A percentile compares a stretch with the other conserved stretches of the same genome.
These are phyloP conservation scores for Aspergillus panamensis DNA, from an alignment of 495 filamentous ascomycete species.

Conservation along the genomic window DNA sequence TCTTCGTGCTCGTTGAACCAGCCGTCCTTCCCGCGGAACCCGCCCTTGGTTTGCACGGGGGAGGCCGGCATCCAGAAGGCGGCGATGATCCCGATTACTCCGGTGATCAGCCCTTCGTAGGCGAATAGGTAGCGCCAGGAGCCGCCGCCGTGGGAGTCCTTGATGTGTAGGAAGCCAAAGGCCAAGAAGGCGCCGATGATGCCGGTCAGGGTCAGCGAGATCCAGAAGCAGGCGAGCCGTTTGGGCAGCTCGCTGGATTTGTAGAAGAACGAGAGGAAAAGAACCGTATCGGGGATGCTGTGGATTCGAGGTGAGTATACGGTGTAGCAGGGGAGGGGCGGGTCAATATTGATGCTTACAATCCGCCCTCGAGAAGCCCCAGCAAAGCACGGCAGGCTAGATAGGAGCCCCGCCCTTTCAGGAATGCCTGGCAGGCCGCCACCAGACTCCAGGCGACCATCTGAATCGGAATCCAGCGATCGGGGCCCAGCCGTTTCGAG, in stretches of 20 bases:
- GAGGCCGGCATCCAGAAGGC: conserved; percentile 63
- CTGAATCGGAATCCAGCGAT: conserved; percentile 72
- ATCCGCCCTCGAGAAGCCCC: conserved; percentile 46
- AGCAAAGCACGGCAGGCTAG: conserved; percentile 58
- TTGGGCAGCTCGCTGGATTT: conserved; percentile 60
- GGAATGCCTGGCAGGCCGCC: conserved; percentile 56
- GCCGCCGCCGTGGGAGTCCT: conserved; percentile 26
- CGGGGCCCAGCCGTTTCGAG: conserved; percentile 63
- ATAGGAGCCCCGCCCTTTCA: conserved; percentile 58
- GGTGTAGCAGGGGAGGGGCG: background rate
- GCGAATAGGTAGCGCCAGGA: conserved; percentile 41
- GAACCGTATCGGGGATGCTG: conserved; percentile 26
- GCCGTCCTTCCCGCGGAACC: conserved; percentile 62
- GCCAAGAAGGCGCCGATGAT: conserved; percentile 47
- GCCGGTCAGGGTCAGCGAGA: conserved; percentile 48
- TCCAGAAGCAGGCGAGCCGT: conserved; percentile 62
- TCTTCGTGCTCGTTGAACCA: conserved; percentile 62
- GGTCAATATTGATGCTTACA: background rate
- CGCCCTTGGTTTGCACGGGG: conserved; percentile 61
- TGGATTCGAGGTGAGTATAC: background rate
- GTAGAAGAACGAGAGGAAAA: conserved; percentile 73
- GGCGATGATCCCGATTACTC: conserved; percentile 54
- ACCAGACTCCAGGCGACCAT: conserved; percentile 69
- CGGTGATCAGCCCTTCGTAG: conserved; percentile 41
- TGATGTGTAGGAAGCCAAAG: conserved; percentile 47